These are phyloP conservation scores for Trichosporon asahii DNA, from an alignment of 1,284 basidiomycete genomes.

Conservation along the genomic window DNA sequence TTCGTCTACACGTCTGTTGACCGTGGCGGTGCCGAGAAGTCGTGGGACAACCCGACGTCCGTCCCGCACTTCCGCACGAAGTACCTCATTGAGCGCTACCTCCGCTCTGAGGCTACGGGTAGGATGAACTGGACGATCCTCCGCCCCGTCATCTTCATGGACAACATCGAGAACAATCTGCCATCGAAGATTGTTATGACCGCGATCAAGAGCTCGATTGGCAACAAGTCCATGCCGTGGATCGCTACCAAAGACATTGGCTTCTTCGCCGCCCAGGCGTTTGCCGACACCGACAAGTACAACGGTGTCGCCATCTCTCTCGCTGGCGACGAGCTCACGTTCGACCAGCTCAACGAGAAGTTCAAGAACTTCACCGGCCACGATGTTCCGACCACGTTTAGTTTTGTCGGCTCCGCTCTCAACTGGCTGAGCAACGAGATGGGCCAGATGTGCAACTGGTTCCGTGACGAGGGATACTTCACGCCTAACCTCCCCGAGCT, in stretches of 20 bases:
- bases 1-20: constrained; percentile 51
- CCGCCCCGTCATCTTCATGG: constrained; percentile 22
- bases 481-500: constrained; percentile 11
- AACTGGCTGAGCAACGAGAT: constrained; percentile 11
- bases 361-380: constrained; percentile 22
- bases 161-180: constrained; percentile 24
- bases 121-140: constrained; percentile 20
- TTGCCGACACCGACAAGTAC: constrained; percentile 17
- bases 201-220: constrained; percentile 22
- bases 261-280: constrained; percentile 24
- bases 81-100: constrained; percentile 21
- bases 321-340: constrained; percentile 30
- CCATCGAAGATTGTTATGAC: constrained; percentile 26
- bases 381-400: constrained; percentile 25
- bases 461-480: constrained; percentile 19
- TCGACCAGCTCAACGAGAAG: constrained; percentile 24
- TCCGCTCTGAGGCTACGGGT: constrained; percentile 10
- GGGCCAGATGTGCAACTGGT: constrained; percentile 21
- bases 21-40: constrained; percentile 30
- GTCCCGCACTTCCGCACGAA: constrained; percentile 26
- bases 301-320: constrained; percentile 24
- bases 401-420: constrained; percentile 9
- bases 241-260: constrained; percentile 31
- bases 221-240: constrained; percentile 28
- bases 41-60: constrained; percentile 17